These are phyloP conservation scores for Pecoramyces ruminantium DNA, from an alignment of 192 early-diverging fungal genomes.

Conservation along the genomic window DNA sequence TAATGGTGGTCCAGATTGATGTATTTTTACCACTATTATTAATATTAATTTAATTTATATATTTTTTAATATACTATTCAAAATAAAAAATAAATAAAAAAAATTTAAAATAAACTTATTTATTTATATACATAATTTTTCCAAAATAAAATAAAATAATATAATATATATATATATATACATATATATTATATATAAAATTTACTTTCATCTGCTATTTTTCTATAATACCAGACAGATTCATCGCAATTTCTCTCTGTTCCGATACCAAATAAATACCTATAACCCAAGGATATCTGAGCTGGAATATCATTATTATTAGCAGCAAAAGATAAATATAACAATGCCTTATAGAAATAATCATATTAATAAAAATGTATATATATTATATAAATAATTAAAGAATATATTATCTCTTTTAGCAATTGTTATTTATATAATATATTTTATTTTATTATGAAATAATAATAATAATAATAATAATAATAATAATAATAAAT, in stretches of 20 bases:
- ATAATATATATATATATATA: too few species aligned
- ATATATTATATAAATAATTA: too few species aligned
- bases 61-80: neutral
- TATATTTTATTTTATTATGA: too few species aligned
- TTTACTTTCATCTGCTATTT: constrained; percentile 61
- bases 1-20: constrained; percentile 56
- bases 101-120: too few species aligned
- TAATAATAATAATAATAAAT: too few species aligned
- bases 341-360: constrained; percentile 18
- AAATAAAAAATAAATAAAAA: neutral
- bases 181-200: neutral
- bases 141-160: too few species aligned
- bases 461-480: too few species aligned
- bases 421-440: too few species aligned
- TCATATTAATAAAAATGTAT: too few species aligned
- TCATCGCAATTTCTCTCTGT: constrained; percentile 59
- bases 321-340: constrained; percentile 73
- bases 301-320: constrained; percentile 49
- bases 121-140: too few species aligned
- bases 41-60: too few species aligned
- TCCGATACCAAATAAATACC: constrained; percentile 63
- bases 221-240: constrained; percentile 57
- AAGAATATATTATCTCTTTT: too few species aligned
- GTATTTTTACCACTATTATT: constrained; percentile 41
- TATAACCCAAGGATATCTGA: constrained; percentile 74